These are phyloP conservation scores for Nemophila menziesii DNA, from an alignment of 257 asterid genomes.

Conservation along the genomic window DNA sequence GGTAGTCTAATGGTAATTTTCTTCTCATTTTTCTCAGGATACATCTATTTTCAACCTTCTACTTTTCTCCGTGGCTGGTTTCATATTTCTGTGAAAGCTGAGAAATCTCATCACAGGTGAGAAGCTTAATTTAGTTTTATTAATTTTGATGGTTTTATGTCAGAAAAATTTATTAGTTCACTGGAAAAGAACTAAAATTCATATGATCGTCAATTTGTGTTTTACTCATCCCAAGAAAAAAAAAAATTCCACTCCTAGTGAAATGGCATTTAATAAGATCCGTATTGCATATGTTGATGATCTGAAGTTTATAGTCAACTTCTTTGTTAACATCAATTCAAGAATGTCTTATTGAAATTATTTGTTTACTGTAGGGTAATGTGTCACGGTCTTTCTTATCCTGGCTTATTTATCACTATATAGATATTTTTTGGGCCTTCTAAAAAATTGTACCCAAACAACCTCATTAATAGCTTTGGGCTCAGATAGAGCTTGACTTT, in stretches of 20 bases:
- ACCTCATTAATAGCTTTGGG: no score
- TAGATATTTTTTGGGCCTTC: no score
- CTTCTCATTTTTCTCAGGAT: slow-evolving; percentile 27
- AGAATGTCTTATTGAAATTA: slow-evolving; percentile 13
- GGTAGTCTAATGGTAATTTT: slow-evolving; percentile 3
- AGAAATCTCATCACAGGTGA: slow-evolving; percentile 11
- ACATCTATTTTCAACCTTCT: slow-evolving; percentile 9
- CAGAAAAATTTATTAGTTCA: no score
- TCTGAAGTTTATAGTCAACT: slow-evolving; percentile 5
- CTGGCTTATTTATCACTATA: no score
- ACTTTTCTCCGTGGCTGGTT: slow-evolving; percentile 17
- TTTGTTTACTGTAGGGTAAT: slow-evolving; percentile 20
- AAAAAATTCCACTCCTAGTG: no score
- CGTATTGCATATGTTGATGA: neutral
- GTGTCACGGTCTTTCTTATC: slow-evolving; percentile 24
- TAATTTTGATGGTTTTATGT: neutral
- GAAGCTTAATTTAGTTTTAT: slow-evolving; percentile 2
- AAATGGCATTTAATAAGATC: neutral
- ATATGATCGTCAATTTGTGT: no score
- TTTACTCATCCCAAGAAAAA: no score
- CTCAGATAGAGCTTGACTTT: no score
- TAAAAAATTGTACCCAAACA: no score
- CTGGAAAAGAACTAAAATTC: no score
- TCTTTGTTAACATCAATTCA: slow-evolving; percentile 10
- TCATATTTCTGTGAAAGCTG: slow-evolving; percentile 17